phyloP scores from a whole-genome alignment of 225 moss, liverwort and hornwort genomes.

The Marchantia polymorpha region DNA sequence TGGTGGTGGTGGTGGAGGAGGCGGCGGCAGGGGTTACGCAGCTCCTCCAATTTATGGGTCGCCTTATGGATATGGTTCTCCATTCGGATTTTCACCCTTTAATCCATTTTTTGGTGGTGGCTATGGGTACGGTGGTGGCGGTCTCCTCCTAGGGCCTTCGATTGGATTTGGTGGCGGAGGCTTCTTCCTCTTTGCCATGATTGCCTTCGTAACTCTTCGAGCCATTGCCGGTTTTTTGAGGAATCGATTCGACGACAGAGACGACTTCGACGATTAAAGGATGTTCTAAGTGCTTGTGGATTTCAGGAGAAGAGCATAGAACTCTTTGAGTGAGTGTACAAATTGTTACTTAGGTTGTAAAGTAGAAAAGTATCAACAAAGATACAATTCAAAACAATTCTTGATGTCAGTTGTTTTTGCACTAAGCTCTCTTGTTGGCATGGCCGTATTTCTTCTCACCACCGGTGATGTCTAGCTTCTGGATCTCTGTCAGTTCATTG shows the following conservation, averaged over 20 bases:
- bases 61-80: slow-evolving; percentile 28
- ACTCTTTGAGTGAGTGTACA: slow-evolving; percentile 11
- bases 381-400: slow-evolving; percentile 9
- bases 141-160: slow-evolving; percentile 27
- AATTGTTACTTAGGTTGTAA: slow-evolving; percentile 15
- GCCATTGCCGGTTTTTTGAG: slow-evolving; percentile 31
- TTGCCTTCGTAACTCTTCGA: slow-evolving; percentile 40
- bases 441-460: no score
- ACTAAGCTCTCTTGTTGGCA: no score
- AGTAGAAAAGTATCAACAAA: background rate
- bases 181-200: slow-evolving; percentile 34
- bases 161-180: slow-evolving; percentile 46
- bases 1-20: slow-evolving; percentile 39
- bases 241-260: slow-evolving; percentile 25
- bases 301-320: background rate
- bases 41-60: slow-evolving; percentile 46
- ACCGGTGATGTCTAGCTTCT: no score
- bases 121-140: slow-evolving; percentile 33
- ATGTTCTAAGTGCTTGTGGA: background rate
- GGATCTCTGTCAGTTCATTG: no score
- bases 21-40: slow-evolving; percentile 29
- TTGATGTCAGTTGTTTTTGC: background rate
- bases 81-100: slow-evolving; percentile 19
- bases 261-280: slow-evolving; percentile 35
- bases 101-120: slow-evolving; percentile 20